phyloP scores from a whole-genome alignment of 805 yeast species.

The Pichia heedii region DNA sequence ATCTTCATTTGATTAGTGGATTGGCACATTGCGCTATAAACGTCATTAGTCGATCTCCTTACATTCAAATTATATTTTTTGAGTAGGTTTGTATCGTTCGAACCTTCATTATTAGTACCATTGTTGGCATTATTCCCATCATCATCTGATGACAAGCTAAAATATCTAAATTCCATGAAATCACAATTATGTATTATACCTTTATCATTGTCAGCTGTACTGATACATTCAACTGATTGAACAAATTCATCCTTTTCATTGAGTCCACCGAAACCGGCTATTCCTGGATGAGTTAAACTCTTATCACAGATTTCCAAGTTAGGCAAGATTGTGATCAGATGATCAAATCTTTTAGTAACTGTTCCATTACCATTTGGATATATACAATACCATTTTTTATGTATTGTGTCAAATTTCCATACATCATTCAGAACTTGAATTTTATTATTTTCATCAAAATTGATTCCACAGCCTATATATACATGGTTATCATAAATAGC shows the following conservation, averaged over 20 bases:
- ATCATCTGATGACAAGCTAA: background rate
- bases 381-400: slow-evolving; percentile 45
- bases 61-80: background rate
- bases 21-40: background rate
- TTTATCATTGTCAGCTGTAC: slow-evolving; percentile 24
- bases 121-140: background rate
- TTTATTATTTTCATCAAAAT: slow-evolving; percentile 28
- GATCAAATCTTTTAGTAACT: slow-evolving; percentile 37
- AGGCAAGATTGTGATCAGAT: slow-evolving; percentile 36
- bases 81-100: background rate
- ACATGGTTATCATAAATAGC: slow-evolving; percentile 40
- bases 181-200: background rate
- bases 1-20: background rate
- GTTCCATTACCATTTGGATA: slow-evolving; percentile 27
- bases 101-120: background rate
- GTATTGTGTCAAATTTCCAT: slow-evolving; percentile 55
- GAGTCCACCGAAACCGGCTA: slow-evolving; percentile 47
- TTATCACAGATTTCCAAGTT: slow-evolving; percentile 30
- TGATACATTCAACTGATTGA: slow-evolving; percentile 34
- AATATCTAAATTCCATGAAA: background rate
- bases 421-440: slow-evolving; percentile 49
- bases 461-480: slow-evolving; percentile 60
- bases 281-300: slow-evolving; percentile 34
- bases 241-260: slow-evolving; percentile 28
- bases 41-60: slow-evolving; percentile 1